phyloP scores from a whole-genome alignment of 2,329 filamentous ascomycete genomes.

The Monilinia polystroma region DNA sequence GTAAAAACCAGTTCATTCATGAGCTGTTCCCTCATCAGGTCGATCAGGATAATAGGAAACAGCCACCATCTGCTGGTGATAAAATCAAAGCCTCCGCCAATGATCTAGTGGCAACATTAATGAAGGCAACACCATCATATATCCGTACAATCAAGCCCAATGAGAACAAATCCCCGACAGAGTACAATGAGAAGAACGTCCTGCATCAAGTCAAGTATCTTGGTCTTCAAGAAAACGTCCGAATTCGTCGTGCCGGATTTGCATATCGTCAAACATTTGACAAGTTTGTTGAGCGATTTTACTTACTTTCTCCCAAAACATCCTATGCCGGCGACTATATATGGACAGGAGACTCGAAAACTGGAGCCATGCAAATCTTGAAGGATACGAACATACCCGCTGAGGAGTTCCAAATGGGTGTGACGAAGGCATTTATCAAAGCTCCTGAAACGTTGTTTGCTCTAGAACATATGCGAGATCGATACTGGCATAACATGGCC shows the following conservation, averaged over 20 bases:
- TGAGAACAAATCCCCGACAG: conserved; percentile 93
- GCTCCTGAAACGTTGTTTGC: conserved; percentile 96
- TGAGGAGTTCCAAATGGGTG: conserved; percentile 96
- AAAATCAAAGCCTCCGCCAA: conserved; percentile 95
- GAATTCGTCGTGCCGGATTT: conserved; percentile 93
- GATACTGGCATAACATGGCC: conserved; percentile 99
- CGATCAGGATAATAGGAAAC: conserved; percentile 91
- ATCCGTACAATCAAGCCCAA: conserved; percentile 99
- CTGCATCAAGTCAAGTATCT: conserved; percentile 99
- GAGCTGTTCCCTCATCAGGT: conserved; percentile 88
- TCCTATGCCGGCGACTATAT: conserved; percentile 97
- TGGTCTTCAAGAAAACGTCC: conserved; percentile 98
- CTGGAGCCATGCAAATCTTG: conserved; percentile 86
- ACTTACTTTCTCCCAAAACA: conserved; percentile 87
- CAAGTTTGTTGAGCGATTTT: conserved; percentile 97
- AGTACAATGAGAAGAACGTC: conserved; percentile 90
- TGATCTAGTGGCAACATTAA: conserved; percentile 87
- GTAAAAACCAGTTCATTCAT: conserved; percentile 82
- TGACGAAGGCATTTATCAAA: conserved; percentile 97
- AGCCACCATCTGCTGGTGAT: conserved; percentile 91
- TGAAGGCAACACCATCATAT: conserved; percentile 96
- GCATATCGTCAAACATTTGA: conserved; percentile 97
- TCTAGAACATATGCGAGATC: conserved; percentile 93
- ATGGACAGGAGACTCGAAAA: conserved; percentile 85
- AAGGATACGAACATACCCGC: conserved; percentile 94